Evolutionary conservation across 257 asterid genomes (phyloP).

Genomic region (Penstemon barbatus): DNA sequence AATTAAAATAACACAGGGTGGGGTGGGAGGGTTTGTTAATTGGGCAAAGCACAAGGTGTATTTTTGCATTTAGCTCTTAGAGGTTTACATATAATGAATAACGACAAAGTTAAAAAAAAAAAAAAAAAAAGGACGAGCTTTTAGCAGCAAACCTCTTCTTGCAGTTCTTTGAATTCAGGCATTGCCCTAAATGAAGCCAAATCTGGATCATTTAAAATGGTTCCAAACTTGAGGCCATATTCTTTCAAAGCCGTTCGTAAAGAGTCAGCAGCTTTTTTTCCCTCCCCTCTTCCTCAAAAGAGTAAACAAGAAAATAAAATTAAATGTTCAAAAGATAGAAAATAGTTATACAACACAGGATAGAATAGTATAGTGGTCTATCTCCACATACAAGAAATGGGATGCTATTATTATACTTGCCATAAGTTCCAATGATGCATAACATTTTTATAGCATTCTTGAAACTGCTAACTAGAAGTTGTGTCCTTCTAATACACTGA

Average conservation of each 20-base stretch:
- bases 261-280: slow-evolving; percentile 81
- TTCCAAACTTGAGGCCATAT: slow-evolving; percentile 80
- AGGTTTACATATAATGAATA: slow-evolving; percentile 1
- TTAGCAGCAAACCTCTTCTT: slow-evolving; percentile 76
- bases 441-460: neutral
- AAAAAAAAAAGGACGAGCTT: slow-evolving; percentile 1
- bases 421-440: neutral
- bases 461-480: neutral
- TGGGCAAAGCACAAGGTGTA: no score
- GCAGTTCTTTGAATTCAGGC: slow-evolving; percentile 92
- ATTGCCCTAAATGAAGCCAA: slow-evolving; percentile 90
- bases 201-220: slow-evolving; percentile 94
- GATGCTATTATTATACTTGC: neutral
- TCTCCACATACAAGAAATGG: neutral
- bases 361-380: neutral
- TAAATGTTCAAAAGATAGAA: slow-evolving; percentile 11
- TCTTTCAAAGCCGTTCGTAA: slow-evolving; percentile 91
- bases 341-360: slow-evolving; percentile 8
- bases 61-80: neutral
- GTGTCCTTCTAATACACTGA: slow-evolving; percentile 6
- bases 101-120: slow-evolving; percentile 7
- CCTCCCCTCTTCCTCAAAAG: slow-evolving; percentile 78
- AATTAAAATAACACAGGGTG: neutral
- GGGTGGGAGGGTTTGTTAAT: neutral
- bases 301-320: slow-evolving; percentile 38